These are phyloP conservation scores for Hyphodiscus sp. DNA, from an alignment of 2,329 filamentous ascomycete species.

Conservation along the genomic window DNA sequence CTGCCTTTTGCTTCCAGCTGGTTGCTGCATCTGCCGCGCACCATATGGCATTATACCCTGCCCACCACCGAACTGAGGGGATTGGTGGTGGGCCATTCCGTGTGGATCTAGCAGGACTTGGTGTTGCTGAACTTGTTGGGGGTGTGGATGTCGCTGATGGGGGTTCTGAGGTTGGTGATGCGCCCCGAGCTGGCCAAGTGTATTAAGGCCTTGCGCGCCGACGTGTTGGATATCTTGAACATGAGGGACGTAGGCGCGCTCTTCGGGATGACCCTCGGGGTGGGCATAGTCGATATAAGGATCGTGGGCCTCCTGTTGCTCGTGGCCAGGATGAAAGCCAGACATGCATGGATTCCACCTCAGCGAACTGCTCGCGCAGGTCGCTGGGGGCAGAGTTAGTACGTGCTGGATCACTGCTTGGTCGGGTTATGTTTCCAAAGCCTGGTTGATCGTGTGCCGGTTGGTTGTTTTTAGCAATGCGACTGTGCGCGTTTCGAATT, in stretches of 20 bases:
- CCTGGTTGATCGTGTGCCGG: conserved; percentile 21
- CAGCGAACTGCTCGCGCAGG: conserved; percentile 71
- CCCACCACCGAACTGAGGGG: conserved; percentile 40
- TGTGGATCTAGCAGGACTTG: conserved; percentile 51
- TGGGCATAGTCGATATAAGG: conserved; percentile 72
- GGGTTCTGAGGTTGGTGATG: conserved; percentile 52
- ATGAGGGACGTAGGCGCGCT: conserved; percentile 55
- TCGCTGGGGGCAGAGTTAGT: conserved; percentile 50
- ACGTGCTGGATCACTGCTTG: conserved; percentile 28
- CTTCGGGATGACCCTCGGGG: conserved; percentile 57
- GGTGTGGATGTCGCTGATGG: conserved; percentile 45
- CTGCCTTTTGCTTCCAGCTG: conserved; percentile 41
- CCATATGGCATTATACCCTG: conserved; percentile 44
- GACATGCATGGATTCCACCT: conserved; percentile 65
- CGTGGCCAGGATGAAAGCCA: conserved; percentile 58
- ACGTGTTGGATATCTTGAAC: conserved; percentile 29
- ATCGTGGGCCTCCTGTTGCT: conserved; percentile 25
- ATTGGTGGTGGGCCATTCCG: conserved; percentile 46
- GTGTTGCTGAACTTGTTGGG: conserved; percentile 40
- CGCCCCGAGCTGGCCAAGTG: conserved; percentile 31
- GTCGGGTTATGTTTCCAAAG: conserved; percentile 26
- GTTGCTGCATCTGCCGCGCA: conserved; percentile 23
- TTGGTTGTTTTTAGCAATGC: conserved; percentile 25
- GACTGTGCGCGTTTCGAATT: conserved; percentile 25
- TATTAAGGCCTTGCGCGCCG: conserved; percentile 26